These are phyloP conservation scores for Canavalia gladiata DNA, from an alignment of 306 rosid species.

Conservation along the genomic window DNA sequence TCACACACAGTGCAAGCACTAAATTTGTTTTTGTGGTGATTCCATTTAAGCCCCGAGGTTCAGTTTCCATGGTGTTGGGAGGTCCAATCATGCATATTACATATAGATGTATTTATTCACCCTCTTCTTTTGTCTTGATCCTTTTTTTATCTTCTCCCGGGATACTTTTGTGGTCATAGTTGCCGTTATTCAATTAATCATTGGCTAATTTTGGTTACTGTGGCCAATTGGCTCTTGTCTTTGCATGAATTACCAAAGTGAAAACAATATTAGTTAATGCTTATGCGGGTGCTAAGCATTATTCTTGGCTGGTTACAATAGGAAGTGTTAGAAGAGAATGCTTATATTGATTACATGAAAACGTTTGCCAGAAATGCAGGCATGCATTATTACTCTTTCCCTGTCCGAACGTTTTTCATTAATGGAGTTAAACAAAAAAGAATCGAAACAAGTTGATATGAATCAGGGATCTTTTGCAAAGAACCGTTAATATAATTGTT, in stretches of 20 bases:
- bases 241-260: not conserved
- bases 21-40: slow-evolving; percentile 37
- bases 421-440: not conserved
- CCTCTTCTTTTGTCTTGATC: not conserved
- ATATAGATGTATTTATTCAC: slow-evolving; percentile 30
- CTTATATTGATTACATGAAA: not conserved
- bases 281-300: not conserved
- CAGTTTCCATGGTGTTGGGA: slow-evolving; percentile 33
- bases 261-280: not conserved
- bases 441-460: not conserved
- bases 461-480: not conserved
- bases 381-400: not conserved
- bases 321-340: not conserved
- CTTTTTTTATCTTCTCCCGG: not conserved
- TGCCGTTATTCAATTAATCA: slow-evolving; percentile 36
- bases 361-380: not conserved
- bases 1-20: slow-evolving; percentile 22
- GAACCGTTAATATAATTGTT: not conserved
- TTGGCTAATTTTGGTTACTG: slow-evolving; percentile 16
- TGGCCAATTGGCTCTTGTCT: not conserved
- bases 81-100: slow-evolving; percentile 21
- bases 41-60: slow-evolving; percentile 23
- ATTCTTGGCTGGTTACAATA: not conserved
- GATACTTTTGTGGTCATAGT: slow-evolving; percentile 49
- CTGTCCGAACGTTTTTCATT: not conserved